Evolutionary conservation across 352 stramenopile species (phyloP), one percentile per base, ranked within the genome.

Genomic region (Phytopythium vexans): DNA sequence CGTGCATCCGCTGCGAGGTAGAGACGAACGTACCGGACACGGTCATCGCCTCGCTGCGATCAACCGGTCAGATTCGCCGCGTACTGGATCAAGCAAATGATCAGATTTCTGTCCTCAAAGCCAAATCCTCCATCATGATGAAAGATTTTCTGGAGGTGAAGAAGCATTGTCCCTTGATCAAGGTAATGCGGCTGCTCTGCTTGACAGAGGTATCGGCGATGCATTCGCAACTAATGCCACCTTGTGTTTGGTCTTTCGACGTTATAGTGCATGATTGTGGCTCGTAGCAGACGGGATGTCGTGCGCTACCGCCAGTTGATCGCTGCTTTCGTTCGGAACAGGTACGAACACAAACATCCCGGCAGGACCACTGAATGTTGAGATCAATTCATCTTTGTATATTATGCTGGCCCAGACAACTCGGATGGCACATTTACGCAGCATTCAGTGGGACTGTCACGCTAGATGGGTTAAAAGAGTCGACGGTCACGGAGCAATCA

Each of bases 201-300:
- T 27, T 27, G 21, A 27, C 21, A 27, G 21, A 27, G 21, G 21
- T 27, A 27, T 27, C 21, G 21, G 21, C 21, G 21, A 27, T 27
- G 21, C 21, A 27, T 27, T 27, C 21, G 21, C 21, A 27, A 27
- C 21, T 27, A 27, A 27, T 27, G 21, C 21, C 21, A 27, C 21
- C 21, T 27, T 27, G 21, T 27, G 21, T 27, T 27, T 27, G 21
- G 21, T 27, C 21, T 27, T 2, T 27, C 21, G 21, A 27, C 21
- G 21, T 2, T 59, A 3, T 62, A 94, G 74, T 89, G 79, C 38
- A 89, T 94, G 79, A 74, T 94, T 15, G 80, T 92, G n/a, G 72
- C 79, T 12, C 80, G 82, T 7, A 92, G 74, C 66, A 68, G 84
- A 5, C 72, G 73, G n/a, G 82, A 94, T 41, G 84, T 94, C 14